Evolutionary conservation across 495 filamentous ascomycete genomes (phyloP).

Genomic region (Hypoxylon fuscum): DNA sequence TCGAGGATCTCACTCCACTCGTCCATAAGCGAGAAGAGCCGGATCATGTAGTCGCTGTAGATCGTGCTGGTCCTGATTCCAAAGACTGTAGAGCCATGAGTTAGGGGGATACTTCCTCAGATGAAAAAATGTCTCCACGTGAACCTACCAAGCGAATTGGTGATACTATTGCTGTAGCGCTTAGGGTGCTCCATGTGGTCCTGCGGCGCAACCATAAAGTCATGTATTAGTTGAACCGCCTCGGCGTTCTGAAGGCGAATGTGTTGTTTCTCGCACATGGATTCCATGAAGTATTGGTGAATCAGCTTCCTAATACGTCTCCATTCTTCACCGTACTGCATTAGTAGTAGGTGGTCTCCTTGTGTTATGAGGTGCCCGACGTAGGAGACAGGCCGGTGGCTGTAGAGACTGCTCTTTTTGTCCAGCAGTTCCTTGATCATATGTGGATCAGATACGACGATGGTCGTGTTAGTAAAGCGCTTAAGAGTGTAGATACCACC

Average conservation of each 20-base stretch:
- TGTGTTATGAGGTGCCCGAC: conserved; percentile 52
- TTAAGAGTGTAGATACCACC: conserved; percentile 58
- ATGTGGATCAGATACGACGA: conserved; percentile 52
- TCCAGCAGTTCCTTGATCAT: conserved; percentile 57
- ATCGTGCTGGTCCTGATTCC: conserved; percentile 51
- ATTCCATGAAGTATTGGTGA: conserved; percentile 51
- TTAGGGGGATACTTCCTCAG: neutral
- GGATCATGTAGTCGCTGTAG: conserved; percentile 43
- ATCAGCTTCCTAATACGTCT: conserved; percentile 53
- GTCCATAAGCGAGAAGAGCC: conserved; percentile 60
- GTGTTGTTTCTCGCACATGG: conserved; percentile 54
- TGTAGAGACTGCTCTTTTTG: conserved; percentile 54
- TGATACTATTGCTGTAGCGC: conserved; percentile 57
- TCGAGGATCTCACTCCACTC: conserved; percentile 59
- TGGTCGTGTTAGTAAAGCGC: conserved; percentile 45
- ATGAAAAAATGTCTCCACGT: conserved; percentile 9
- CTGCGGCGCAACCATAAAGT: conserved; percentile 51
- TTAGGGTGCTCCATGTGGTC: conserved; percentile 57
- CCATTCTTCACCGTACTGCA: conserved; percentile 54
- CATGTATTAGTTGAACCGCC: conserved; percentile 54
- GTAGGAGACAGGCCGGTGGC: conserved; percentile 54
- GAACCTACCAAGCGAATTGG: conserved; percentile 47
- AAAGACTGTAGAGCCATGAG: conserved; percentile 41
- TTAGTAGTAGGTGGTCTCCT: conserved; percentile 56
- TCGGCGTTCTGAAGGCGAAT: conserved; percentile 57